These are phyloP conservation scores for Trichaptum fuscoviolaceum DNA, from an alignment of 768 basidiomycete species.

Conservation along the genomic window DNA sequence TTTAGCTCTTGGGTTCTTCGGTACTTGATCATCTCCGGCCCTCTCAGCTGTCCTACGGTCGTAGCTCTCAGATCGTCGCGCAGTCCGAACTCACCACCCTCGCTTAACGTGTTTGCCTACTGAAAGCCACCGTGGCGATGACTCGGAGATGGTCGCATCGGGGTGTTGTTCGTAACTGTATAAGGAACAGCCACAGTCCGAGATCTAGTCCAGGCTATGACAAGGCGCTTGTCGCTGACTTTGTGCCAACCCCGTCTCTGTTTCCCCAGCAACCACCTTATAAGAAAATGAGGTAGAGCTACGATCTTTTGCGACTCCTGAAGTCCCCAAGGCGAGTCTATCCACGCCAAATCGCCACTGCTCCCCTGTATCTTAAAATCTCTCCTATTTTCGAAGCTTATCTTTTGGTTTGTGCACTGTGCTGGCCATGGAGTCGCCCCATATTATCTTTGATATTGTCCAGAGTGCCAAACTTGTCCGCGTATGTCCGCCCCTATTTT, in stretches of 20 bases:
- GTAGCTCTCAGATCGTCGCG: background rate
- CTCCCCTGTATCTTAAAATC: background rate
- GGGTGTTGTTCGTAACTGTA: background rate
- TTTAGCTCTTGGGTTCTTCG: background rate
- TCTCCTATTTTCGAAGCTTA: background rate
- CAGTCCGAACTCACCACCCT: background rate
- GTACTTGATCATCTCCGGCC: background rate
- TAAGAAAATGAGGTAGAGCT: background rate
- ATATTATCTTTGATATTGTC: background rate
- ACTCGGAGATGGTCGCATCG: background rate
- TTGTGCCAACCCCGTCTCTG: background rate
- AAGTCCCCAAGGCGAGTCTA: background rate
- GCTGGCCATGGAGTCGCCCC: background rate
- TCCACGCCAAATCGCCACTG: background rate
- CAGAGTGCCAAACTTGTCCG: background rate
- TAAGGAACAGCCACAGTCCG: background rate
- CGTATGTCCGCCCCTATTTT: background rate
- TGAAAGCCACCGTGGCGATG: background rate
- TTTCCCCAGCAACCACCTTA: background rate
- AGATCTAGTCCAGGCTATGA: background rate
- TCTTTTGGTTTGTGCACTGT: background rate
- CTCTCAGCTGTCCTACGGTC: background rate
- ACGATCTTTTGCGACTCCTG: background rate
- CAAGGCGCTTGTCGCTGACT: background rate
- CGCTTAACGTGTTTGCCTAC: background rate